Evolutionary conservation across 192 early-diverging fungal species (phyloP).

Genomic region (Radiomyces spectabilis): DNA sequence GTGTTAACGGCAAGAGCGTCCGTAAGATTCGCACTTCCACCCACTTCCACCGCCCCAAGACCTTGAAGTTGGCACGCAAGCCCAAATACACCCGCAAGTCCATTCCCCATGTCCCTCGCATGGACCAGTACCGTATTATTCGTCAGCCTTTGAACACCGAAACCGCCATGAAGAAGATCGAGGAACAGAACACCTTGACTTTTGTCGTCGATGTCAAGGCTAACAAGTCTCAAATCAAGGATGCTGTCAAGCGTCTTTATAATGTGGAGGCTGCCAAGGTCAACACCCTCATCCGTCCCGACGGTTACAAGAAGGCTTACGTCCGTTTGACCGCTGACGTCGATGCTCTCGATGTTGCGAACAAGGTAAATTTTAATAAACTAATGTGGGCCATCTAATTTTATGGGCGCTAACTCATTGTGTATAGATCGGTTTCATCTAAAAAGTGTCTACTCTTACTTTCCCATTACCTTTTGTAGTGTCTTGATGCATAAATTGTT

Average conservation of each 20-base stretch:
- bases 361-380: no score
- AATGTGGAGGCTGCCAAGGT: constrained; percentile 92
- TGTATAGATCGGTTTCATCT: no score
- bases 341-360: constrained; percentile 97
- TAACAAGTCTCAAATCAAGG: constrained; percentile 99
- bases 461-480: no score
- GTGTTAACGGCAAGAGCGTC: constrained; percentile 70
- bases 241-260: constrained; percentile 95
- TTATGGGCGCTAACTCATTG: no score
- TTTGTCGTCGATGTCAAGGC: constrained; percentile 93
- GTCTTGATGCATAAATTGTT: no score
- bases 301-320: constrained; percentile 98
- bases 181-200: constrained; percentile 98
- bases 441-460: no score
- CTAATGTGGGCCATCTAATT: no score
- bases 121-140: constrained; percentile 90
- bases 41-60: constrained; percentile 96
- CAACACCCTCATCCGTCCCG: constrained; percentile 96
- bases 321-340: constrained; percentile 94
- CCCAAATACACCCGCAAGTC: constrained; percentile 96
- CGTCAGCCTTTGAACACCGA: constrained; percentile 94
- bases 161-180: constrained; percentile 99
- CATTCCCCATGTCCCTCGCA: constrained; percentile 62
- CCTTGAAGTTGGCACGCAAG: constrained; percentile 75
- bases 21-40: constrained; percentile 87